Base-by-base conservation (phyloP, 768 basidiomycete species). In the Mycena filopes region DNA sequence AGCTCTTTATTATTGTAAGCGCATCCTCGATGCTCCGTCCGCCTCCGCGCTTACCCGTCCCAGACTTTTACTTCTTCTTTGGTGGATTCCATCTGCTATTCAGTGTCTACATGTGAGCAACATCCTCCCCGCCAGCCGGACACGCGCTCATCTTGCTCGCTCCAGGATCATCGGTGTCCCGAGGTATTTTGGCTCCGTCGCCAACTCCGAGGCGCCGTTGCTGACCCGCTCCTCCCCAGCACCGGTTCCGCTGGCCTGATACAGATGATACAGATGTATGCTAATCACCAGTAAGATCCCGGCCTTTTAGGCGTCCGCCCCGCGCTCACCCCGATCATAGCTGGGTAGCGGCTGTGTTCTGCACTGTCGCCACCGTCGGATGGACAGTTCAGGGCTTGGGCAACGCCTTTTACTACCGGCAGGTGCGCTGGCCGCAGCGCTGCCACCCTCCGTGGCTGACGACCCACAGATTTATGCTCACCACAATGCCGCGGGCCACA, bases 41-140 rank as follows among this genome's bases (percentile, higher is more conserved):
- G 62, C 70, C 65, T 70, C 66, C 68, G 76, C 71, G 75, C 69
- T 71, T 63, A 68, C 67, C 73, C 75, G 69, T 69, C 70, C 75
- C 72, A 98, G 96, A 98, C 82, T 78, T 98, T 69, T 99, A 95
- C 84, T 97, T 98, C 84, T 88, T 98, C 80, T 99, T 99, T 81
- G 86, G 90, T 59, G 97, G 95, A 49, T 98, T 94, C 85, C 96
- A 99, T 80, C 85, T 99, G 66, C 83, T 94, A 43, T 98, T 95
- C 82, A 93, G 92, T 67, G 76, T 94, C 74, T 99, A 98, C 82
- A 94, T 94, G 95, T 93, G 74, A 82, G 89, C 71, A 65, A 54
- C 51, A 11, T 55, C 53, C 47, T 72, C 47, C 70, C 74, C 64
- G 70, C 66, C 74, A 63, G 70, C 66, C 49, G 74, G 68, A 69